phyloP scores from a whole-genome alignment of 2,329 filamentous ascomycete genomes.

The Leptographium wingfieldii region DNA sequence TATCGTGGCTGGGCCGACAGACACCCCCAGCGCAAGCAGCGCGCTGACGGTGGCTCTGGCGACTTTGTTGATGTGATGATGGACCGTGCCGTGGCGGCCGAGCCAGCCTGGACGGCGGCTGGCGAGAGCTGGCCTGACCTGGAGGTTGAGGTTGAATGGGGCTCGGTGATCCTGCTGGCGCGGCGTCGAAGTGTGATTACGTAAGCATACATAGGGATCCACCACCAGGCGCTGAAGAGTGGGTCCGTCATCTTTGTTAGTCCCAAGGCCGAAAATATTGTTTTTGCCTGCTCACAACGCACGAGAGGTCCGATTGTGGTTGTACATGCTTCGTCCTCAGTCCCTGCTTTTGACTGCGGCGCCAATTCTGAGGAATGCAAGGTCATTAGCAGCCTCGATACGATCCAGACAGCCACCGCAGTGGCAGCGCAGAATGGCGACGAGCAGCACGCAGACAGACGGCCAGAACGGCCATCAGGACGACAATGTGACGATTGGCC shows the following conservation, averaged over 20 bases:
- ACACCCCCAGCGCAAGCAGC: too few species aligned
- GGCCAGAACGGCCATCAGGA: not conserved
- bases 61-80: not conserved
- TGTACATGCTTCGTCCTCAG: not conserved
- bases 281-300: not conserved
- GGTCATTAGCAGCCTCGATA: not conserved
- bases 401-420: not conserved
- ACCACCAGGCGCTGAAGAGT: not conserved
- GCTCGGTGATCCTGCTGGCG: not conserved
- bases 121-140: not conserved
- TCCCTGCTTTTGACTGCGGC: not conserved
- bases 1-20: too few species aligned
- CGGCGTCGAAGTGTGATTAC: not conserved
- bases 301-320: not conserved
- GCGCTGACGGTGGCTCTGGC: too few species aligned
- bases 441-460: not conserved
- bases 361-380: not conserved
- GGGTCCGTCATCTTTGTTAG: not conserved
- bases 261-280: not conserved
- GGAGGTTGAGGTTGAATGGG: not conserved
- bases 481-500: slow-evolving; percentile 1
- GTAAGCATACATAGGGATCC: not conserved
- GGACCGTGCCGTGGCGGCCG: not conserved
- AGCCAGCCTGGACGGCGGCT: not conserved
- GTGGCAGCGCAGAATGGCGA: not conserved